These are phyloP conservation scores for Rhodamnia argentea DNA, from an alignment of 345 rosid species.

Conservation along the genomic window DNA sequence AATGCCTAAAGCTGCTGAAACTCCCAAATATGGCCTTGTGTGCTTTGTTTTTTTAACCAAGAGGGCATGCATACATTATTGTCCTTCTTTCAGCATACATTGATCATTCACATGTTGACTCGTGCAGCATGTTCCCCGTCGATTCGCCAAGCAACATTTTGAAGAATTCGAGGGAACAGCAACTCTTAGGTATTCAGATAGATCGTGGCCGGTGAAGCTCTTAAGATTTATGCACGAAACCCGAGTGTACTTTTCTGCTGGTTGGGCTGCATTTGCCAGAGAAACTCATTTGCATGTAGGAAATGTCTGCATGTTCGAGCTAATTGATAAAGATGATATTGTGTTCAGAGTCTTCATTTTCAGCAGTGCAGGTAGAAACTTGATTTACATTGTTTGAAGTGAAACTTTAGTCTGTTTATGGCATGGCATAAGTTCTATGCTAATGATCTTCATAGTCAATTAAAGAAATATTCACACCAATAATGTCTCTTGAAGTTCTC, in stretches of 20 bases:
- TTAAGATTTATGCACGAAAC: too few species aligned
- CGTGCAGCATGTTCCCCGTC: neutral
- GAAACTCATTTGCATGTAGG: too few species aligned
- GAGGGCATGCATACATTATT: neutral
- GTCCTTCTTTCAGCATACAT: neutral
- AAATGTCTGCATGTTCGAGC: neutral
- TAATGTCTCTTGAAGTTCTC: neutral
- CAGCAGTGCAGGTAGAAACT: neutral
- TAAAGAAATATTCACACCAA: neutral
- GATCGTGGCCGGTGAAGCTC: too few species aligned
- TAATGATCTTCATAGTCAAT: neutral
- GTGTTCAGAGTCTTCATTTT: neutral
- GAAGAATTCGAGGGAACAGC: neutral
- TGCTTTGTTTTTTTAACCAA: neutral
- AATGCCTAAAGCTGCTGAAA: neutral
- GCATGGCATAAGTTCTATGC: neutral
- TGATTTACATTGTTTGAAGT: neutral
- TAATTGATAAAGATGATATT: neutral
- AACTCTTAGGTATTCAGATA: too few species aligned
- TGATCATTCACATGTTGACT: neutral
- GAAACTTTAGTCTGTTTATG: too few species aligned
- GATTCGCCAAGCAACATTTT: neutral
- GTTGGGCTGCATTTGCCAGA: too few species aligned
- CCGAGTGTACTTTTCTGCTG: too few species aligned
- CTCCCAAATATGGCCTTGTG: neutral